A percentile compares a stretch with the other conserved stretches of the same genome.
phyloP scores from a whole-genome alignment of 2,329 filamentous ascomycete species.

The Aureobasidium sp. region DNA sequence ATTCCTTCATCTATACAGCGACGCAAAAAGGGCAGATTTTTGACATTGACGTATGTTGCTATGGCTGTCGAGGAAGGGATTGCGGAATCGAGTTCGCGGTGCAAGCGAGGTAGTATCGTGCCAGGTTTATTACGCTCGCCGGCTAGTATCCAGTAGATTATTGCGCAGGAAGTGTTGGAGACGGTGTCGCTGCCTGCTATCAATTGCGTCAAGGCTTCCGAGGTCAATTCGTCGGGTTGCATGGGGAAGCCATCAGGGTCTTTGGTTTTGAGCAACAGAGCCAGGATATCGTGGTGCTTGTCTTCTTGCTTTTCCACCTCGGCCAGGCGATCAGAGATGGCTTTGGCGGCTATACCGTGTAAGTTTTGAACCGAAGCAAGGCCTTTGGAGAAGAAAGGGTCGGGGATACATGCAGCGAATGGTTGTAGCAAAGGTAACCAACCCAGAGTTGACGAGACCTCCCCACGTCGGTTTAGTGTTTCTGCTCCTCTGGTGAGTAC shows the following conservation, averaged over 20 bases:
- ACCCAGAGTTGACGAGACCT: conserved; percentile 20
- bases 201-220: conserved; percentile 30
- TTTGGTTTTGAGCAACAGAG: conserved; percentile 27
- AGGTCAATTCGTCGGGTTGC: conserved; percentile 25
- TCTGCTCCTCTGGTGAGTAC: conserved; percentile 20
- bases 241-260: conserved; percentile 27
- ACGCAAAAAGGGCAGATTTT: conserved; percentile 25
- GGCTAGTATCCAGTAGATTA: conserved; percentile 23
- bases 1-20: conserved; percentile 28
- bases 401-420: conserved; percentile 21
- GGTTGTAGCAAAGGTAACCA: conserved; percentile 13
- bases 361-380: conserved; percentile 20
- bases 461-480: conserved; percentile 22
- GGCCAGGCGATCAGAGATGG: conserved; percentile 26
- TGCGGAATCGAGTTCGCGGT: conserved; percentile 25
- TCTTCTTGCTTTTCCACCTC: conserved; percentile 8
- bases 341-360: conserved; percentile 25
- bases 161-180: conserved; percentile 27
- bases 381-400: conserved; percentile 24
- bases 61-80: conserved; percentile 20
- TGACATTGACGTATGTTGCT: conserved; percentile 22
- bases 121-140: conserved; percentile 24
- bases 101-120: conserved; percentile 22
- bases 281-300: conserved; percentile 27
- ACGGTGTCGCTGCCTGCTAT: conserved; percentile 33